These are phyloP conservation scores for Diaporthe sp. DNA, from an alignment of 2,329 filamentous ascomycete genomes.

Conservation along the genomic window DNA sequence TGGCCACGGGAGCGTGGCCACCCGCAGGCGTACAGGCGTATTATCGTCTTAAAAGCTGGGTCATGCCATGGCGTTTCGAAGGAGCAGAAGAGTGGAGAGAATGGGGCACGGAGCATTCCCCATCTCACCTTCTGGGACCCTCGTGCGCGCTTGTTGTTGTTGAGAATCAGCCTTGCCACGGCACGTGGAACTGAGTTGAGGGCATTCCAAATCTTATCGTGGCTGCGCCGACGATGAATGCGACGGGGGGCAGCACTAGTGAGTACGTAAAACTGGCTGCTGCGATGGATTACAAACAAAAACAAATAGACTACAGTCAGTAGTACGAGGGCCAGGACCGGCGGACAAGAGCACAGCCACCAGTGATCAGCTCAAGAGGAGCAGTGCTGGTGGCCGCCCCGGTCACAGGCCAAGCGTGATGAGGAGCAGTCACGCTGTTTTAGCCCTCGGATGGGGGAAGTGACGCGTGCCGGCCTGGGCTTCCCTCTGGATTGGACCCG, in stretches of 20 bases:
- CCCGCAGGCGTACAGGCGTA: conserved; percentile 3
- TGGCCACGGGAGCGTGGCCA: neutral
- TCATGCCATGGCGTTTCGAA: conserved; percentile 29
- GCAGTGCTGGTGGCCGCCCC: neutral
- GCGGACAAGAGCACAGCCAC: conserved; percentile 29
- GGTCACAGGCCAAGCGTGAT: conserved; percentile 5
- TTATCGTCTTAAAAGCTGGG: neutral
- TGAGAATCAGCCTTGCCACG: conserved; percentile 5
- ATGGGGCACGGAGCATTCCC: neutral
- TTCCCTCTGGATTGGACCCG: neutral
- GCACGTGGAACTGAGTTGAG: neutral
- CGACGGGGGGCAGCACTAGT: neutral
- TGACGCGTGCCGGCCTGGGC: conserved; percentile 9
- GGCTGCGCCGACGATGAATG: neutral
- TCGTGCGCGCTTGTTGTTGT: neutral
- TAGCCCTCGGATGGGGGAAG: conserved; percentile 24
- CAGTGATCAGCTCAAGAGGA: conserved; percentile 14
- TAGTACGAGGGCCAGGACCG: conserved; percentile 21
- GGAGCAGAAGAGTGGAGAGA: conserved; percentile 4
- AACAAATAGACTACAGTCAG: conserved; percentile 6
- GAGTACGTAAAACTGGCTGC: neutral
- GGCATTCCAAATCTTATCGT: conserved; percentile 24
- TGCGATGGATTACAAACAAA: neutral
- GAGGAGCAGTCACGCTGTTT: conserved; percentile 27
- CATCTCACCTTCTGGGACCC: neutral